These are phyloP conservation scores for Daldinia concentrica DNA, from an alignment of 495 filamentous ascomycete genomes.

Conservation along the genomic window DNA sequence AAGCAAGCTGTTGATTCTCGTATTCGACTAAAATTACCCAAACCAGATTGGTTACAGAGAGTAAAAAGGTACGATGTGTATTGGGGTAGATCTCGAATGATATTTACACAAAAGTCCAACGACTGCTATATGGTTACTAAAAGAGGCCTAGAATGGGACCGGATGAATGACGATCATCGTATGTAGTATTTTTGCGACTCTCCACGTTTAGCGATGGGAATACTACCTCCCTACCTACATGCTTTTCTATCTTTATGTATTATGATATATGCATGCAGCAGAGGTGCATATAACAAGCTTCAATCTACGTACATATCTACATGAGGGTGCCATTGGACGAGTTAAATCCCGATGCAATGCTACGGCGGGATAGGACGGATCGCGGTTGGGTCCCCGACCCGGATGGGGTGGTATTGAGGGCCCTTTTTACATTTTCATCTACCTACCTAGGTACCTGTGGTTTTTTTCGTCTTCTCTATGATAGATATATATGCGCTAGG, in stretches of 20 bases:
- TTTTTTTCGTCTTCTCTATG: neutral
- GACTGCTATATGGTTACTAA: neutral
- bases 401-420: neutral
- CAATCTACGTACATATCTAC: neutral
- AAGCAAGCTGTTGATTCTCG: neutral
- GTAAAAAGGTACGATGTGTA: neutral
- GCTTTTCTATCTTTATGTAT: neutral
- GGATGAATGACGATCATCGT: neutral
- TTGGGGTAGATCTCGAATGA: neutral
- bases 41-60: neutral
- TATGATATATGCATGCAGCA: neutral
- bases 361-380: neutral
- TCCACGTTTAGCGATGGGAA: neutral
- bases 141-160: neutral
- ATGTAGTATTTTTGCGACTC: neutral
- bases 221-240: neutral
- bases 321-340: neutral
- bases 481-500: neutral
- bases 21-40: neutral
- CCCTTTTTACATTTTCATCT: neutral
- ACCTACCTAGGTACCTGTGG: neutral
- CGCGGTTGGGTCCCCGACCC: neutral
- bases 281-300: neutral
- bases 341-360: conserved; percentile 1
- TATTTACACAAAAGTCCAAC: neutral